Conservation (phyloP, 768 basidiomycete genomes). For the Trametes maxima region DNA sequence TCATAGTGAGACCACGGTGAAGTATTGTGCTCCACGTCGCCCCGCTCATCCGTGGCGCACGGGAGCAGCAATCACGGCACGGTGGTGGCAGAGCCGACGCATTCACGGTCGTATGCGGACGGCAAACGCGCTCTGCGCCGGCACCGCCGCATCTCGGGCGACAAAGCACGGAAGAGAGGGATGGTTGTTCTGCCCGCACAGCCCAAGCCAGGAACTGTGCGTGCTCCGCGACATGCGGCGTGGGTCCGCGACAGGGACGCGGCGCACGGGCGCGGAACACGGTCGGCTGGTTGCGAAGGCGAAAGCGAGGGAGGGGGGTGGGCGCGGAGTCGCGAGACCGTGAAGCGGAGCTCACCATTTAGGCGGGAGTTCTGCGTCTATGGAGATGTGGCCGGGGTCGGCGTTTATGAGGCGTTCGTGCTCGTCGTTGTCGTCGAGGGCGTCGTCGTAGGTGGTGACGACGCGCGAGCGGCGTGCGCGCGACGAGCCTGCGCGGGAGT, state of each 20-base stretch:
- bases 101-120: no score
- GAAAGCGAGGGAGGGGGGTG: neutral
- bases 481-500: slow-evolving; percentile 62
- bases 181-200: no score
- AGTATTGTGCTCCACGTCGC: no score
- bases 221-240: neutral
- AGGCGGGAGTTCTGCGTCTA: slow-evolving; percentile 73
- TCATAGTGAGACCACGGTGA: no score
- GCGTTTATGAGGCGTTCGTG: slow-evolving; percentile 64
- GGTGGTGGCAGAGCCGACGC: no score
- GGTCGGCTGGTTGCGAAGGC: neutral
- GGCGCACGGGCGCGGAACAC: neutral
- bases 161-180: no score
- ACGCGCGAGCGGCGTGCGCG: slow-evolving; percentile 37
- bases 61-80: no score
- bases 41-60: no score
- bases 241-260: neutral
- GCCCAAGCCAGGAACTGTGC: neutral
- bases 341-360: slow-evolving; percentile 64
- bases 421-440: slow-evolving; percentile 57
- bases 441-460: slow-evolving; percentile 49
- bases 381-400: slow-evolving; percentile 50
- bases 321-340: slow-evolving; percentile 20
- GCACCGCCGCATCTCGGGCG: no score
- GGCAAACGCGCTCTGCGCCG: no score